Evolutionary conservation across 257 asterid genomes (phyloP).

Genomic region (Solanum megistacrolobum): DNA sequence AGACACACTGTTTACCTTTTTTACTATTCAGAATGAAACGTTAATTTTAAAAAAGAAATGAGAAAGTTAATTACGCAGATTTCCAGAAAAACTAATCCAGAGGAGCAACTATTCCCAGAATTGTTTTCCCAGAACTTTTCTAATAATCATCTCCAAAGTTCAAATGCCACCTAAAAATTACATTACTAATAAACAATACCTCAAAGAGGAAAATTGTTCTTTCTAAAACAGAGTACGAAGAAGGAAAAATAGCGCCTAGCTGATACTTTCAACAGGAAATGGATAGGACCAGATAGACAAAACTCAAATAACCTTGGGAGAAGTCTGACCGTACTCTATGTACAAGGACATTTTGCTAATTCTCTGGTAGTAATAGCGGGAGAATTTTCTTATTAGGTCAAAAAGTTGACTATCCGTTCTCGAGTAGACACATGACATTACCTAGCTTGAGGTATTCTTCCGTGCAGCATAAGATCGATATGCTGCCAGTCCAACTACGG

Average conservation of each 20-base stretch:
- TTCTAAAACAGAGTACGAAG: not conserved
- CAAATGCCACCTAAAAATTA: not conserved
- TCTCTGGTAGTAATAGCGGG: not conserved
- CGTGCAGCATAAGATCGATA: conserved; percentile 72
- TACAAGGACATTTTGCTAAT: not conserved
- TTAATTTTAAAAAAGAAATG: not conserved
- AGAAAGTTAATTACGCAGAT: not conserved
- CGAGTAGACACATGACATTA: not conserved
- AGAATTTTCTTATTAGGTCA: not conserved
- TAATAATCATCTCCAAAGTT: not conserved
- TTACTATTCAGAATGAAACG: not conserved
- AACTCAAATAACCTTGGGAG: not conserved
- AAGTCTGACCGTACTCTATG: not conserved
- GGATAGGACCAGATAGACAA: not conserved
- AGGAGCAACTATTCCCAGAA: not conserved
- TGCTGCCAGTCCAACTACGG: conserved; percentile 77
- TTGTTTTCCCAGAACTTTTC: not conserved
- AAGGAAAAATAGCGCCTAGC: not conserved
- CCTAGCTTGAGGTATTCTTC: conserved; percentile 41
- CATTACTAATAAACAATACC: not conserved
- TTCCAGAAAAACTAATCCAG: not conserved
- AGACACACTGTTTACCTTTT: not conserved
- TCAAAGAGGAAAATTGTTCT: not conserved
- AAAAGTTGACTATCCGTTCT: not conserved
- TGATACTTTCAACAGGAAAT: not conserved